Percentiles rank a stretch among this genome's conserved stretches.
These are phyloP conservation scores for Musa troglodytarum DNA, from an alignment of 176 grass and related monocot genomes.

Conservation along the genomic window DNA sequence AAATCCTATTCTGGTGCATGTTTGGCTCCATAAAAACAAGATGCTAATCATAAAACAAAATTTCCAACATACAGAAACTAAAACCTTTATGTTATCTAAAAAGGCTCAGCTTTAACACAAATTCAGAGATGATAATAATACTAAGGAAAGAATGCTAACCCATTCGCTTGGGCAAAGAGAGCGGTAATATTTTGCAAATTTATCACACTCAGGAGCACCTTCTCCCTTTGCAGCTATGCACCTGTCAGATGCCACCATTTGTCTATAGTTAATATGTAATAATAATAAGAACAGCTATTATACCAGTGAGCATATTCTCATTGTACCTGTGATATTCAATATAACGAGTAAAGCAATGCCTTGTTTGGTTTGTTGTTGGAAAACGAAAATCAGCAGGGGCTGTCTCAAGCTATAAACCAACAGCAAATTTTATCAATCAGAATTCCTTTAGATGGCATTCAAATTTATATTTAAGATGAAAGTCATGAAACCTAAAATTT, in stretches of 20 bases:
- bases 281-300: neutral
- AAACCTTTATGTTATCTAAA: too few species aligned
- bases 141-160: constrained; percentile 32
- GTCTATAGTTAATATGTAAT: constrained; percentile 4
- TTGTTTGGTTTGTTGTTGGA: constrained; percentile 80
- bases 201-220: constrained; percentile 59
- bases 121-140: neutral
- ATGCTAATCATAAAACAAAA: too few species aligned
- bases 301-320: neutral
- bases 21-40: too few species aligned
- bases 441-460: neutral
- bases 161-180: constrained; percentile 84
- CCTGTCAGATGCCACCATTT: constrained; percentile 26
- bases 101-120: too few species aligned
- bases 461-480: neutral
- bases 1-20: too few species aligned
- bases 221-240: constrained; percentile 78
- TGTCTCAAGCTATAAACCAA: constrained; percentile 49
- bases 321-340: constrained; percentile 81
- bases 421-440: neutral
- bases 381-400: constrained; percentile 85
- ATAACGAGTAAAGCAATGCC: constrained; percentile 83
- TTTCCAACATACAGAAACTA: too few species aligned
- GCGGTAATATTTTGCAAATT: constrained; percentile 72
- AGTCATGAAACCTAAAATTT: neutral